These are phyloP conservation scores for Cyanodermella asteris DNA, from an alignment of 2,329 filamentous ascomycete species.

Conservation along the genomic window DNA sequence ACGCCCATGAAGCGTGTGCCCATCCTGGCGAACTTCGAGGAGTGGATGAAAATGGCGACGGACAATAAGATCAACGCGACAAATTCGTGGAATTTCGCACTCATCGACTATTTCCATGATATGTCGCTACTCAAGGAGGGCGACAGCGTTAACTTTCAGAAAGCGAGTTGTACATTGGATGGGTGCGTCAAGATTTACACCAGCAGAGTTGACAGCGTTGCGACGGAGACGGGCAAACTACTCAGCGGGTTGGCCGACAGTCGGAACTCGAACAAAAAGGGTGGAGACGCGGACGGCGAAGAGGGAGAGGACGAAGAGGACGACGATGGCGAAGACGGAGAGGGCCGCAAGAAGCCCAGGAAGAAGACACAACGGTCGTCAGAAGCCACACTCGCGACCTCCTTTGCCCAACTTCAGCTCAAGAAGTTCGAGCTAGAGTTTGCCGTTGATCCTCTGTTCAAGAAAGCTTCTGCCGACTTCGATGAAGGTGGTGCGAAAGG, in stretches of 20 bases:
- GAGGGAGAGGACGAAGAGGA: slow-evolving; percentile 44
- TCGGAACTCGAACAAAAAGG: slow-evolving; percentile 28
- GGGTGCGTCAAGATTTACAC: slow-evolving; percentile 99
- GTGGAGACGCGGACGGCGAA: slow-evolving; percentile 25
- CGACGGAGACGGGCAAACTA: slow-evolving; percentile 88
- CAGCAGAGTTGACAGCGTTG: slow-evolving; percentile 91
- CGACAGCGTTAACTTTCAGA: slow-evolving; percentile 94
- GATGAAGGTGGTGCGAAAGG: slow-evolving; percentile 96
- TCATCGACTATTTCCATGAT: slow-evolving; percentile 98
- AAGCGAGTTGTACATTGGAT: slow-evolving; percentile 89
- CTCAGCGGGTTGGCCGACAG: slow-evolving; percentile 84
- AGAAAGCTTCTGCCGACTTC: slow-evolving; percentile 94
- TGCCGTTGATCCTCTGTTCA: slow-evolving; percentile 92
- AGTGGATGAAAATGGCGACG: slow-evolving; percentile 99
- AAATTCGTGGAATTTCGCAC: slow-evolving; percentile 98
- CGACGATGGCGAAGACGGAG: slow-evolving; percentile 23
- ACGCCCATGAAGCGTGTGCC: slow-evolving; percentile 94
- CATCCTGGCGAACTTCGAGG: slow-evolving; percentile 91
- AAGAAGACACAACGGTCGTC: slow-evolving; percentile 56
- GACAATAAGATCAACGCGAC: slow-evolving; percentile 98
- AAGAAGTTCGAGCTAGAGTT: slow-evolving; percentile 98
- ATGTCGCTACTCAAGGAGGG: slow-evolving; percentile 95
- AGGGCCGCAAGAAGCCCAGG: slow-evolving; percentile 29
- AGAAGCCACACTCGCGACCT: slow-evolving; percentile 78
- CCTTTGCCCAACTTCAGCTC: slow-evolving; percentile 68